Base-by-base conservation (phyloP, 371 early-diverging fungal species). In the Mucor velutinosus region DNA sequence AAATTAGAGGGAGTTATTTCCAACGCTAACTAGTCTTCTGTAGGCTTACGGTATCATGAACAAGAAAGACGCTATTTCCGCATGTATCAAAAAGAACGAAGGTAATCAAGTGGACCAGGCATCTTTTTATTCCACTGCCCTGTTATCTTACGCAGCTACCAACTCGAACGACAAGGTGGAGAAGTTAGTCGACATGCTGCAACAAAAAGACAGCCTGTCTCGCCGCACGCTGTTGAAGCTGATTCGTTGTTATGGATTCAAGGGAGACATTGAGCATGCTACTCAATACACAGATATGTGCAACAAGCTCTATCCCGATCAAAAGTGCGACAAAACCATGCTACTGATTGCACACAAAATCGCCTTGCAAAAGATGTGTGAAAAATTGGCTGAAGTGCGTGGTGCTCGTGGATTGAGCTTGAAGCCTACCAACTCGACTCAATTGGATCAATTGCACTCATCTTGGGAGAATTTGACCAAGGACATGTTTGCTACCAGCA, bases 191-290 rank as follows among this genome's bases (percentile, higher is more conserved):
- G 35, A 64, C 7, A 53, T 25, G n/a, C 33, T 70, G n/a, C 64
- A 73, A 23, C 21, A 65, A n/a, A n/a, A 61, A 15, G 39, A 62
- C 10, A 39, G 12, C 2, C 45, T 72, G 3, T 57, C n/a, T 10
- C 55, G 11, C 7, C 59, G 32, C 1, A 58, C 63, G 4, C 68
- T 71, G 43, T 43, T 70, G 2, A 67, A 65, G 27, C 30, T 79
- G 25, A 67, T 72, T n/a, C 70, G 71, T 41, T 69, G 65, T 11
- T 74, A 69, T 53, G 79, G 71, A 4, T 76, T 72, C 37, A 51
- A 65, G 4, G 79, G 79, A 11, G 66, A 74, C 25, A 39, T 76
- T 10, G 29, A 43, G 1, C 56, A 55, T 6, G 67, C 70, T 8
- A 30, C 62, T 4, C 55, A 69, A 11, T 75, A 73, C 35, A 60